Percentiles rank a stretch among this genome's conserved stretches.
Conservation (phyloP, 805 yeast species). For the Teunomyces stri region DNA sequence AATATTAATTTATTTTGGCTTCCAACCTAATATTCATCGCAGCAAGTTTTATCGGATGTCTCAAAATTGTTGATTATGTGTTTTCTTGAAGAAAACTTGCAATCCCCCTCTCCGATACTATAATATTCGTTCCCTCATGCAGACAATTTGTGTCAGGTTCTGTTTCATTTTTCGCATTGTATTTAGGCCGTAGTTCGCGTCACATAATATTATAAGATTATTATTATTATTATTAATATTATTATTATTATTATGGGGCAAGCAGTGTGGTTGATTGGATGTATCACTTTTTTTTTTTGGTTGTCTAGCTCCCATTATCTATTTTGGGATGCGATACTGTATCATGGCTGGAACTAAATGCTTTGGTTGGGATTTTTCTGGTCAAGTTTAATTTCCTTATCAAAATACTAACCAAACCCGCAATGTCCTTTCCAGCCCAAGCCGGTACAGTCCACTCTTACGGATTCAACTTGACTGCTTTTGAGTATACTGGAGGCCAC, state of each 20-base stretch:
- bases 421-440: conserved; percentile 5
- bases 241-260: too few species aligned
- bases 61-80: background rate
- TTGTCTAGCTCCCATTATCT: too few species aligned
- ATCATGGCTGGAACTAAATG: too few species aligned
- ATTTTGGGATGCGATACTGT: too few species aligned
- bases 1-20: too few species aligned
- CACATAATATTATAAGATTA: too few species aligned
- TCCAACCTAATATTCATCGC: background rate
- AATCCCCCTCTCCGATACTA: background rate
- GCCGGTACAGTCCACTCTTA: conserved; percentile 49
- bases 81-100: background rate
- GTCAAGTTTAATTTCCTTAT: background rate
- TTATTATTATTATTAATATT: too few species aligned
- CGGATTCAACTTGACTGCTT: conserved; percentile 46
- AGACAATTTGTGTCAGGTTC: background rate
- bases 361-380: too few species aligned
- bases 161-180: background rate
- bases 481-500: conserved; percentile 44
- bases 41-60: background rate
- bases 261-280: too few species aligned
- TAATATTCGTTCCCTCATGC: background rate
- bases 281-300: too few species aligned
- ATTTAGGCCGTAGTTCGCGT: background rate
- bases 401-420: background rate